Percentiles rank a stretch among this genome's conserved stretches.
phyloP scores from a whole-genome alignment of 192 early-diverging fungal species.

The Thamnidium elegans region DNA sequence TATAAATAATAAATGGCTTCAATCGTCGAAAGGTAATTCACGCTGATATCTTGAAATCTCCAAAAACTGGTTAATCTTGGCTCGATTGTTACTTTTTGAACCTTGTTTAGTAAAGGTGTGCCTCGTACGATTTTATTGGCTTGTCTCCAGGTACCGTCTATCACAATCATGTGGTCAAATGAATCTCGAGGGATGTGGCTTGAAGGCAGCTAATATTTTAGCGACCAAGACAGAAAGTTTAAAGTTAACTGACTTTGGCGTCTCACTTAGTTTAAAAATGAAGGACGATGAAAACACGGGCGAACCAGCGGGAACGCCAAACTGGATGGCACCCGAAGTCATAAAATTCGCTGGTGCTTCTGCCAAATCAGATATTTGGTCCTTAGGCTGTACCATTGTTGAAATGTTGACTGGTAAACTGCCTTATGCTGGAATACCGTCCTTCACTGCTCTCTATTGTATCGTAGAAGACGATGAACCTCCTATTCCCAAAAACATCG shows the following conservation, averaged over 20 bases:
- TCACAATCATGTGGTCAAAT: conserved; percentile 78
- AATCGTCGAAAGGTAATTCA: conserved; percentile 83
- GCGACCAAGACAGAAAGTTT: conserved; percentile 92
- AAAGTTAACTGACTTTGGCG: conserved; percentile 96
- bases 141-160: conserved; percentile 97
- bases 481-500: conserved; percentile 77
- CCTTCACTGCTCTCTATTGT: conserved; percentile 89
- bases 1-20: conserved; percentile 95
- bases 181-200: conserved; percentile 70
- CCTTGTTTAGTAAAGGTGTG: conserved; percentile 38
- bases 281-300: conserved; percentile 56
- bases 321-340: conserved; percentile 90
- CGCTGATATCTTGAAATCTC: conserved; percentile 79
- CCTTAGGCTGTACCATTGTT: conserved; percentile 89
- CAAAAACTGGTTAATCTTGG: conserved; percentile 85
- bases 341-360: conserved; percentile 88
- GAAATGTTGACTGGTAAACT: conserved; percentile 92
- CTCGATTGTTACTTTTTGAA: conserved; percentile 63
- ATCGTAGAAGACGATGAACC: conserved; percentile 92
- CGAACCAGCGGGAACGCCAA: conserved; percentile 75
- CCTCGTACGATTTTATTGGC: conserved; percentile 60
- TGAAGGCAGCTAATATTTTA: conserved; percentile 96
- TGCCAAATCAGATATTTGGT: conserved; percentile 92
- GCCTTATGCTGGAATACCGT: conserved; percentile 79
- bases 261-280: conserved; percentile 80